phyloP scores from a whole-genome alignment of 345 rosid genomes.

The Triadica sebifera region DNA sequence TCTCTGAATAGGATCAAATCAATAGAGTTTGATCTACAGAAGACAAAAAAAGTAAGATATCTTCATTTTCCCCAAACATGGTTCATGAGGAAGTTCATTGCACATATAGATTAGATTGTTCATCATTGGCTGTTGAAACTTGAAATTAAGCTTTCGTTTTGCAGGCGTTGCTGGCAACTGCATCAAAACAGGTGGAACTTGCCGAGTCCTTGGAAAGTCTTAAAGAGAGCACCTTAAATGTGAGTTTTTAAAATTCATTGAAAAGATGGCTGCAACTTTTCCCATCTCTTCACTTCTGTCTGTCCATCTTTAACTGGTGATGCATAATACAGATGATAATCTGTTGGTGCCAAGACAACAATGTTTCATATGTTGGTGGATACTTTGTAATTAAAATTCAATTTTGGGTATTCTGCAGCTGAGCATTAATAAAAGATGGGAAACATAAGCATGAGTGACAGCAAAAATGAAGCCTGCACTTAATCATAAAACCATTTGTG shows the following conservation, averaged over 20 bases:
- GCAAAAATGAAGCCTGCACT: background rate
- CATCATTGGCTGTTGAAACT: constrained; percentile 5
- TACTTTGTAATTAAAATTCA: background rate
- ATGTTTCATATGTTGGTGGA: background rate
- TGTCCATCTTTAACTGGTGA: background rate
- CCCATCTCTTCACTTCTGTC: background rate
- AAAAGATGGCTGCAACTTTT: background rate
- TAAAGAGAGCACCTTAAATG: constrained; percentile 48
- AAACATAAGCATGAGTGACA: background rate
- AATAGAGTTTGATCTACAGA: constrained; percentile 84
- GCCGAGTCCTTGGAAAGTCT: constrained; percentile 74
- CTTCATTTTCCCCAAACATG: constrained; percentile 3
- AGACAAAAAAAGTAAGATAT: constrained; percentile 67
- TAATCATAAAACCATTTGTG: too few relatives aligned
- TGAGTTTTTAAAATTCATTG: constrained; percentile 36
- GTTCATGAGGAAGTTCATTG: background rate
- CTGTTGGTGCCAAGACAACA: background rate
- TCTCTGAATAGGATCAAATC: constrained; percentile 74
- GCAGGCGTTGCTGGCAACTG: constrained; percentile 83
- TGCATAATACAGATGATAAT: background rate
- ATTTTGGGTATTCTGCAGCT: background rate
- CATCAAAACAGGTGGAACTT: constrained; percentile 89
- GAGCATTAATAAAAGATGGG: too few relatives aligned
- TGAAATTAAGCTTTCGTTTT: constrained; percentile 12
- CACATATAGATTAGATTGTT: background rate